phyloP scores from a whole-genome alignment of 352 stramenopile genomes.

The Globisporangium spiculum region DNA sequence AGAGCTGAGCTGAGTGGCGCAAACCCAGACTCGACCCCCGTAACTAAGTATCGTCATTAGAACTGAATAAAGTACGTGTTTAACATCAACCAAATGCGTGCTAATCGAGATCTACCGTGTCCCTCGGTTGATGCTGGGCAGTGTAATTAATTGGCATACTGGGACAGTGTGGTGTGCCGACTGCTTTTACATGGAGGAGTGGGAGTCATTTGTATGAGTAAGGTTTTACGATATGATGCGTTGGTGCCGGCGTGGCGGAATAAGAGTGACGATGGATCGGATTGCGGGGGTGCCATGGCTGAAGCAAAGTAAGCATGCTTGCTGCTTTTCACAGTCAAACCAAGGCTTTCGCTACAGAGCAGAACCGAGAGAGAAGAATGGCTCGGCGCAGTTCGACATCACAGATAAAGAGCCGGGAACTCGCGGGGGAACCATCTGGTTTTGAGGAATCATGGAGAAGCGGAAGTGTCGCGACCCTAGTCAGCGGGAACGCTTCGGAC shows the following conservation, averaged over 20 bases:
- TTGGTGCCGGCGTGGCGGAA: background rate
- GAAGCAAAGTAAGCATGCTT: background rate
- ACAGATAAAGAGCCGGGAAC: background rate
- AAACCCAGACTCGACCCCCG: background rate
- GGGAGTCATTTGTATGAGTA: background rate
- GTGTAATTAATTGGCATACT: background rate
- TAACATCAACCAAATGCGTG: background rate
- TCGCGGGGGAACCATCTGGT: background rate
- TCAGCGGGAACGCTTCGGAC: too few relatives aligned
- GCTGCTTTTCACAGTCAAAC: background rate
- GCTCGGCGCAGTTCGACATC: background rate
- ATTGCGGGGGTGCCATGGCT: background rate
- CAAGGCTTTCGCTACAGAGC: background rate
- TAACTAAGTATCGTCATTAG: background rate
- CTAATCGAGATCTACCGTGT: too few relatives aligned
- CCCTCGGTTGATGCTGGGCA: background rate
- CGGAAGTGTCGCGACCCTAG: too few relatives aligned
- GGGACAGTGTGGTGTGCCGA: too few relatives aligned
- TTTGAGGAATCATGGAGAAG: background rate
- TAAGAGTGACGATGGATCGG: background rate
- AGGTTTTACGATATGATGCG: background rate
- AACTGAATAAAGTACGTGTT: background rate
- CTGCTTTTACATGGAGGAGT: too few relatives aligned
- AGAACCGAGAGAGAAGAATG: background rate
- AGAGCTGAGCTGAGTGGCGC: background rate